Conservation (phyloP, 2,329 filamentous ascomycete genomes). For the Fusarium coffeatum region DNA sequence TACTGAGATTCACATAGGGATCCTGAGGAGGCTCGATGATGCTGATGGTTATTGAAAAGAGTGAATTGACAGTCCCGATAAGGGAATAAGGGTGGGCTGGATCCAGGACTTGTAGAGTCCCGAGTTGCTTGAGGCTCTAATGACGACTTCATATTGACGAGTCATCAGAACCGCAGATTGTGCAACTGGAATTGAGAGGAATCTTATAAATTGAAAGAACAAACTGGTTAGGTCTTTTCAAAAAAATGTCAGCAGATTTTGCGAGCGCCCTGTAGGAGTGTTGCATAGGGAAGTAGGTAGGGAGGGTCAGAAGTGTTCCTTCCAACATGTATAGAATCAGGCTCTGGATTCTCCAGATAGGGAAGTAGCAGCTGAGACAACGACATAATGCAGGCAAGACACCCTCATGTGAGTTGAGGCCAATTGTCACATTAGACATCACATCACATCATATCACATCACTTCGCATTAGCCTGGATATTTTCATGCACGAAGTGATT, state of each 20-base stretch:
- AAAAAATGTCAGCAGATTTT: not conserved
- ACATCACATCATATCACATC: constrained; percentile 19
- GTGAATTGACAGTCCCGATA: not conserved
- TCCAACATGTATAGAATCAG: constrained; percentile 1
- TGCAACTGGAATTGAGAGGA: not conserved
- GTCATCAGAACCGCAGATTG: not conserved
- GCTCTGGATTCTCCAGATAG: constrained; percentile 7
- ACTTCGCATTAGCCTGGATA: not conserved
- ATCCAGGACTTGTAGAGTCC: constrained; percentile 10
- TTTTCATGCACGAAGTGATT: not conserved
- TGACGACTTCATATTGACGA: not conserved
- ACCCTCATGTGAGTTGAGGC: constrained; percentile 5
- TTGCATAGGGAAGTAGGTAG: not conserved
- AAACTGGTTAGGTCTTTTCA: not conserved
- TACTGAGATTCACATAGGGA: not conserved
- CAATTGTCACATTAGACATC: not conserved
- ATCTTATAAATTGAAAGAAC: constrained; percentile 5
- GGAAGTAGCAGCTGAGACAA: constrained; percentile 12
- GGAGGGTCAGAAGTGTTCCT: not conserved
- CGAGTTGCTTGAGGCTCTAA: not conserved
- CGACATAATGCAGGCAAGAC: not conserved
- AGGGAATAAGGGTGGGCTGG: not conserved
- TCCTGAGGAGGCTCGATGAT: not conserved
- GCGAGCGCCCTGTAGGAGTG: not conserved
- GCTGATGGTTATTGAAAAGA: not conserved